These are phyloP conservation scores for Trichoderma aggressivum DNA, from an alignment of 2,329 filamentous ascomycete genomes.

Conservation along the genomic window DNA sequence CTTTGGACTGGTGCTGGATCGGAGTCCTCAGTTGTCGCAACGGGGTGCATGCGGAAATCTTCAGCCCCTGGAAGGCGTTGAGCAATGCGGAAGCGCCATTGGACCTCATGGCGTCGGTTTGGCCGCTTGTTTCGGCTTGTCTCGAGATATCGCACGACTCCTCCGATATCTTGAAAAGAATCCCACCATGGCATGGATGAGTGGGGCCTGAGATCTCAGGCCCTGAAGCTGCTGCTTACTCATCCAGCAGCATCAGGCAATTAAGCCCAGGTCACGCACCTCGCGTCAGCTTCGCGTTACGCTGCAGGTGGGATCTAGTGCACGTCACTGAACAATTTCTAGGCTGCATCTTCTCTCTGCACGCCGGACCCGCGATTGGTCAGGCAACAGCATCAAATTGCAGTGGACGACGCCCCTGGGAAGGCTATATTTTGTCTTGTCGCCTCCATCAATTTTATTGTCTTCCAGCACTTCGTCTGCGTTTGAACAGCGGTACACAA, in stretches of 20 bases:
- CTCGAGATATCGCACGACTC: not conserved
- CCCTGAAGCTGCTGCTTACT: constrained; percentile 1
- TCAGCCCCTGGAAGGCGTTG: constrained; percentile 50
- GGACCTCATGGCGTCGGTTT: constrained; percentile 44
- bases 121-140: constrained; percentile 25
- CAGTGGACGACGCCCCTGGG: constrained; percentile 23
- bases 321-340: constrained; percentile 34
- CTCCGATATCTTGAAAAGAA: constrained; percentile 35
- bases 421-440: constrained; percentile 6
- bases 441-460: not conserved
- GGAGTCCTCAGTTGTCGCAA: constrained; percentile 38
- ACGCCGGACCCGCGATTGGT: constrained; percentile 9
- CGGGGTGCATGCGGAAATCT: constrained; percentile 40
- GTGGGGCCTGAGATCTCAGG: constrained; percentile 28
- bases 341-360: constrained; percentile 24
- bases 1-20: constrained; percentile 29
- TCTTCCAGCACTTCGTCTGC: not conserved
- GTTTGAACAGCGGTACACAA: constrained; percentile 33
- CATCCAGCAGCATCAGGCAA: constrained; percentile 18
- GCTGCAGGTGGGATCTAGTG: constrained; percentile 26
- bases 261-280: constrained; percentile 39
- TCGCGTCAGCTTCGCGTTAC: constrained; percentile 47
- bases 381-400: constrained; percentile 26
- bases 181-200: constrained; percentile 17
- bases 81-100: constrained; percentile 43